Evolutionary conservation across 2,329 filamentous ascomycete species (phyloP), one percentile per base, ranked within the genome.

Genomic region (Colletotrichum sp.): DNA sequence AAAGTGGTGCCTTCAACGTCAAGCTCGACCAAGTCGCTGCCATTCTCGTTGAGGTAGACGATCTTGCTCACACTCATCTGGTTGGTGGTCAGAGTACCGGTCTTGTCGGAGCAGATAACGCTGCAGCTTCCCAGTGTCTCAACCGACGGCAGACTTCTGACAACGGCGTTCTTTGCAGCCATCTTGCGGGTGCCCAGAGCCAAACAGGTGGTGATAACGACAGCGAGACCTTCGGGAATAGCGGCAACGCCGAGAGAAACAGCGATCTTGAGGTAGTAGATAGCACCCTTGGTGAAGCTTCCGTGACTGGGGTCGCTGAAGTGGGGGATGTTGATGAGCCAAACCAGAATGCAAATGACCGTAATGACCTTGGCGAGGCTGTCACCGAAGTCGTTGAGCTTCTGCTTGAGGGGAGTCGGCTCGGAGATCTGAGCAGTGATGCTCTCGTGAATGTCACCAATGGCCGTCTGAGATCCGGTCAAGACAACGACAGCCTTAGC

Each of bases 91-190:
- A 99, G 88, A 65, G 97, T 99, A 80, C 97, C 98, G 7, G 97
- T 99, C 90, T 99, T 99, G 89, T 99, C 97, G 6, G 98, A 99
- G 89, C 98, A 99, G 84, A 99, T 98, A 73, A 99, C 96, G 82
- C 97, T 99, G 91, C 97, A 99, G 90, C 97, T 99, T 83, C 97
- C 97, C 69, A 99, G 90, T 15, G 97, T 99, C 87, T 99, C 97
- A 69, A 99, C 97, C 2, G 97, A 99, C 24, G 97, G 97, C 80
- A 99, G 88, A 83, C 96, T 98, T 85, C 98, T 93, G 75, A 99
- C 98, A 49, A 99, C 96, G 9, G 97, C 97, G 82, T 99, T 99
- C 89, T 98, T 99, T 76, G 96, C 95, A 24, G 97, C 98, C 98
- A 99, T 99, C 88, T 98, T 99, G 79, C 97, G 93, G 6, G 98